phyloP scores from a whole-genome alignment of 495 filamentous ascomycete genomes.

The Zalerion maritima region DNA sequence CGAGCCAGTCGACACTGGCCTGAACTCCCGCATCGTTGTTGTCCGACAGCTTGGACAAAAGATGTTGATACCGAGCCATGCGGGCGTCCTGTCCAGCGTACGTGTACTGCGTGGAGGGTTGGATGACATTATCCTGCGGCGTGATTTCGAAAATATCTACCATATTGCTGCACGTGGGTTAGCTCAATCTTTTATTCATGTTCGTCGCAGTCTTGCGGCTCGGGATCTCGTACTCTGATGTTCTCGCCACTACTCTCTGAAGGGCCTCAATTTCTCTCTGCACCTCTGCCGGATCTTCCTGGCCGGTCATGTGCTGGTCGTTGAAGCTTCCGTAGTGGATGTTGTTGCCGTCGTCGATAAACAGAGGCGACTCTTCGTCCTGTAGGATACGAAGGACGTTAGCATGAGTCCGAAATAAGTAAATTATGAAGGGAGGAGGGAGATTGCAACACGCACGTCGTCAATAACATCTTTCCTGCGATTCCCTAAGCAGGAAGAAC shows the following conservation, averaged over 20 bases:
- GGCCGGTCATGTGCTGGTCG: constrained; percentile 31
- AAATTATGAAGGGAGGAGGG: constrained; percentile 2
- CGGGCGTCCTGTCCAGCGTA: constrained; percentile 30
- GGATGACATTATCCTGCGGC: constrained; percentile 24
- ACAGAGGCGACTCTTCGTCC: constrained; percentile 37
- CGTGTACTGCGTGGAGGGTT: constrained; percentile 16
- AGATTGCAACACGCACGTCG: not conserved
- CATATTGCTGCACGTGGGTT: constrained; percentile 30
- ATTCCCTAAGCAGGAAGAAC: not conserved
- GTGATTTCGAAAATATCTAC: constrained; percentile 46
- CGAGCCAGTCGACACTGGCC: constrained; percentile 27
- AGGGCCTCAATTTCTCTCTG: constrained; percentile 44
- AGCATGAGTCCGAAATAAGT: not conserved
- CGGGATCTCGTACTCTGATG: constrained; percentile 32
- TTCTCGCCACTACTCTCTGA: constrained; percentile 38
- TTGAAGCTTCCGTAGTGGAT: constrained; percentile 40
- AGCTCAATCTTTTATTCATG: no score
- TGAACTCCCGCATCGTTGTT: constrained; percentile 20
- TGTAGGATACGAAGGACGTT: constrained; percentile 8
- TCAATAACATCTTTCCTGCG: constrained; percentile 1
- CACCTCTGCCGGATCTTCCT: constrained; percentile 40
- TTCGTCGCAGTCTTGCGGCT: constrained; percentile 1
- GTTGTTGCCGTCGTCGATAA: constrained; percentile 38
- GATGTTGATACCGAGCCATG: constrained; percentile 33
- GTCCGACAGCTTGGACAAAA: constrained; percentile 34